Percentiles rank a stretch among this genome's conserved stretches.
Evolutionary conservation across 1,139 yeast genomes (phyloP).

Genomic region (Diutina scorzettiae): DNA sequence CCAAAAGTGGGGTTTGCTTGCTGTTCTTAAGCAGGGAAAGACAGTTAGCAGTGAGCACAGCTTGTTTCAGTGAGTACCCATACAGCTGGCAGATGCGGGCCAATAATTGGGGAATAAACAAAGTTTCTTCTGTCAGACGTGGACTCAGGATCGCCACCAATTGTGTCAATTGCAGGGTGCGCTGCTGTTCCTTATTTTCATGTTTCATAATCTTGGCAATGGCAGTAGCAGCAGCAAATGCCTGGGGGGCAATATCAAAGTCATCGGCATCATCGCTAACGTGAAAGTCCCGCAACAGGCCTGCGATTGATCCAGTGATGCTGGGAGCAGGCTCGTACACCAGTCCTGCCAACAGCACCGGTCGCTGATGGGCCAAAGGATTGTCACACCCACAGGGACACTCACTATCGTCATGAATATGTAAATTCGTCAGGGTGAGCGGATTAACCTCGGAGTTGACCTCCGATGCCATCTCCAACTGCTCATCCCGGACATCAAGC

Average conservation of each 20-base stretch:
- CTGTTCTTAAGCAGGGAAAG: slow-evolving; percentile 55
- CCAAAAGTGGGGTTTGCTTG: not conserved
- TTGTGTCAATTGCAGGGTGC: slow-evolving; percentile 38
- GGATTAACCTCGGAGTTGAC: slow-evolving; percentile 4
- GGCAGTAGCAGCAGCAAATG: slow-evolving; percentile 64
- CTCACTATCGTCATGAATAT: not conserved
- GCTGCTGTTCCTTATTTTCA: slow-evolving; percentile 22
- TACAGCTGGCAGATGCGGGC: slow-evolving; percentile 57
- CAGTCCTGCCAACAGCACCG: slow-evolving; percentile 2
- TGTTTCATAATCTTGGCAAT: slow-evolving; percentile 41
- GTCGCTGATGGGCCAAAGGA: slow-evolving; percentile 1
- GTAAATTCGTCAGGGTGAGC: not conserved
- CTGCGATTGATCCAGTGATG: not conserved
- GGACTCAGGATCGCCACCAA: slow-evolving; percentile 67
- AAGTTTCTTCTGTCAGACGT: slow-evolving; percentile 64
- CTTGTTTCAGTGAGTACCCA: slow-evolving; percentile 60
- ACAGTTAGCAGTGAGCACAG: slow-evolving; percentile 55
- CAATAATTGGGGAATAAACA: slow-evolving; percentile 58
- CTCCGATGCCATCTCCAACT: slow-evolving; percentile 20
- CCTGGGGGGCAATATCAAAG: slow-evolving; percentile 49
- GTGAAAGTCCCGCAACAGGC: not conserved
- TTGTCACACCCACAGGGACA: slow-evolving; percentile 5
- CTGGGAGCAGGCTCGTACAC: not conserved
- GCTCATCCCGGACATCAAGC: slow-evolving; percentile 52
- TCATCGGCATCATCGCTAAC: slow-evolving; percentile 14